Evolutionary conservation across 2,329 filamentous ascomycete genomes (phyloP).

Genomic region (Ascosphaera apis): DNA sequence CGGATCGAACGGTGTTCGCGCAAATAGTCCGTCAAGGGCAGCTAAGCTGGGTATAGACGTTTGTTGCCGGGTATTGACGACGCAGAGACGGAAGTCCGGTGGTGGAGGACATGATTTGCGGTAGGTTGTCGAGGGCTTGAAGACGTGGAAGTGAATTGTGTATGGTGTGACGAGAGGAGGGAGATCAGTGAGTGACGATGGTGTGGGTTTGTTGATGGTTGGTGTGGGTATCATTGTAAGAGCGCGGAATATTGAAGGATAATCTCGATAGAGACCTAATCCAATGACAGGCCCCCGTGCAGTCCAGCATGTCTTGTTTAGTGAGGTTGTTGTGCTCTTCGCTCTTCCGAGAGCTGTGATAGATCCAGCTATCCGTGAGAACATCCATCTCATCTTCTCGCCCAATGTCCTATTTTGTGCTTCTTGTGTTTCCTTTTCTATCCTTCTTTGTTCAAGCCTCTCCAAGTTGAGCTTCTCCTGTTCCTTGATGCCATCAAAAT

Average conservation of each 20-base stretch:
- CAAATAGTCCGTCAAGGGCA: slow-evolving; percentile 48
- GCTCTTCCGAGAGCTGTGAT: no score
- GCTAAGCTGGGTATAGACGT: slow-evolving; percentile 49
- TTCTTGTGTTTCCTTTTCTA: neutral
- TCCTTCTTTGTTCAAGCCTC: neutral
- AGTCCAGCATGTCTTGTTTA: slow-evolving; percentile 9
- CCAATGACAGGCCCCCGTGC: slow-evolving; percentile 27
- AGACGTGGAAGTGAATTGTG: slow-evolving; percentile 57
- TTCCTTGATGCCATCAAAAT: neutral
- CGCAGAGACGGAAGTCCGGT: slow-evolving; percentile 67
- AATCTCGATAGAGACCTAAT: slow-evolving; percentile 30
- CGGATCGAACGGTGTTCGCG: slow-evolving; percentile 47
- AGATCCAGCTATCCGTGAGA: no score
- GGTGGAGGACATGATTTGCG: slow-evolving; percentile 55
- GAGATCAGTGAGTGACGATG: slow-evolving; percentile 10
- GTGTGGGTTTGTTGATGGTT: slow-evolving; percentile 13
- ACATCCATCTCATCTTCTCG: no score
- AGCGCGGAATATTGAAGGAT: slow-evolving; percentile 44
- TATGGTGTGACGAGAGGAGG: slow-evolving; percentile 25
- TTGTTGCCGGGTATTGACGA: slow-evolving; percentile 48
- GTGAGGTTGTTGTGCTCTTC: slow-evolving; percentile 11
- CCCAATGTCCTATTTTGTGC: neutral
- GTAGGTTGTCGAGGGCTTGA: slow-evolving; percentile 50
- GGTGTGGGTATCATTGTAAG: slow-evolving; percentile 50
- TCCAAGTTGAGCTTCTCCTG: neutral